Evolutionary conservation across 176 grass and related monocot species (phyloP).

Genomic region (Triticum timopheevii): DNA sequence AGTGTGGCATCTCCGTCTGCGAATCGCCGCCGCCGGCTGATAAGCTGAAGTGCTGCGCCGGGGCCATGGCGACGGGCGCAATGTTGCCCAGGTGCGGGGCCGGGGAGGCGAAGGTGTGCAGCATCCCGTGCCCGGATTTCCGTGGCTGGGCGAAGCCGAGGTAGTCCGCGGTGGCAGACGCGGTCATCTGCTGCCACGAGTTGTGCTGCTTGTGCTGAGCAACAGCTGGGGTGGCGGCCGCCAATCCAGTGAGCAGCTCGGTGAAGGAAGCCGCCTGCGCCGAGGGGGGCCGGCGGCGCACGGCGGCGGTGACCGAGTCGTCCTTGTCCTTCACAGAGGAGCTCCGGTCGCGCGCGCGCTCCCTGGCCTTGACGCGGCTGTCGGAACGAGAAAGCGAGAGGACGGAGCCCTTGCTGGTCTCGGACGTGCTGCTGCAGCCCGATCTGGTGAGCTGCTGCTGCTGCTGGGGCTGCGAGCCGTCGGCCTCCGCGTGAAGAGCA

Average conservation of each 20-base stretch:
- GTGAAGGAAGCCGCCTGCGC: constrained; percentile 67
- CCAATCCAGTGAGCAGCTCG: constrained; percentile 68
- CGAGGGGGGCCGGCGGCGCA: background rate
- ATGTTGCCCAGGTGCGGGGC: constrained; percentile 44
- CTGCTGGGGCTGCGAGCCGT: background rate
- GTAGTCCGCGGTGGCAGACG: constrained; percentile 55
- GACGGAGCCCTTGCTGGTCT: constrained; percentile 88
- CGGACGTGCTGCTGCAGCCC: constrained; percentile 79
- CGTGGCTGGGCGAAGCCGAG: constrained; percentile 47
- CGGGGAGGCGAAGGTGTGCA: constrained; percentile 38
- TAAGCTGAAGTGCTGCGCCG: constrained; percentile 37
- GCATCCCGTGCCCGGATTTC: constrained; percentile 22
- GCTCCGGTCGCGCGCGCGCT: constrained; percentile 62
- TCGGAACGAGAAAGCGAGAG: constrained; percentile 80
- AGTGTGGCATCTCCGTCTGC: constrained; percentile 68
- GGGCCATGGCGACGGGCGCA: constrained; percentile 13
- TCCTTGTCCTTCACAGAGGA: constrained; percentile 34
- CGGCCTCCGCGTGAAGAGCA: background rate
- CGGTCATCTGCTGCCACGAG: constrained; percentile 35
- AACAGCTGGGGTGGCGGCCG: background rate
- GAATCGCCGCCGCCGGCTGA: background rate
- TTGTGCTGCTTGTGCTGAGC: constrained; percentile 34
- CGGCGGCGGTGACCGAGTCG: background rate
- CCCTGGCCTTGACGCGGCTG: constrained; percentile 75
- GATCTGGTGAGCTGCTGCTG: constrained; percentile 61